Percentiles rank a stretch among this genome's conserved stretches.
These are phyloP conservation scores for Gamarada debralockiae DNA, from an alignment of 495 filamentous ascomycete species.

Conservation along the genomic window DNA sequence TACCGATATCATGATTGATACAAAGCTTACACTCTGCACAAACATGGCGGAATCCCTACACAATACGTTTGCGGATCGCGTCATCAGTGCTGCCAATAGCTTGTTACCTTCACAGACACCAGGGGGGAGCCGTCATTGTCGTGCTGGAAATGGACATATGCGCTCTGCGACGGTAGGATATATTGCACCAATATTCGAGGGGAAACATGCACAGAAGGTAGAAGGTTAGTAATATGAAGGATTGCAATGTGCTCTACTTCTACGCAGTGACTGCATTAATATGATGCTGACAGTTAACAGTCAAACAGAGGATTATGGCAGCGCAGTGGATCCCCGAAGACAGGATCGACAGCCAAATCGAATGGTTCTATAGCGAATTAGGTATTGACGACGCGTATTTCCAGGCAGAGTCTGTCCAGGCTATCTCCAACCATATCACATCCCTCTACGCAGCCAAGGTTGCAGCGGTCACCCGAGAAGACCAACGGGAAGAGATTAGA, in stretches of 20 bases:
- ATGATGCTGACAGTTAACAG: conserved; percentile 16
- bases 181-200: conserved; percentile 87
- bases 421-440: conserved; percentile 88
- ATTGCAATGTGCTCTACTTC: background rate
- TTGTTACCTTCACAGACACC: too few species aligned
- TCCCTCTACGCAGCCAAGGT: conserved; percentile 97
- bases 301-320: conserved; percentile 12
- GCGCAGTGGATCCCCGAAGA: conserved; percentile 77
- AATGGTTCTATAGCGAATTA: conserved; percentile 97
- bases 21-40: too few species aligned
- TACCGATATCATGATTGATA: conserved; percentile 31
- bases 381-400: conserved; percentile 99
- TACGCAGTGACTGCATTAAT: background rate
- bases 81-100: too few species aligned
- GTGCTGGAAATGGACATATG: too few species aligned
- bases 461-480: conserved; percentile 90
- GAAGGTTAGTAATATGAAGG: conserved; percentile 51
- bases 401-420: conserved; percentile 81
- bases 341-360: conserved; percentile 77
- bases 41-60: too few species aligned
- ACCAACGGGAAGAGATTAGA: conserved; percentile 88
- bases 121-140: too few species aligned
- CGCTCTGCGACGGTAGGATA: conserved; percentile 88
- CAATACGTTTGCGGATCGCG: too few species aligned
- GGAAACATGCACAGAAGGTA: conserved; percentile 90